phyloP scores from a whole-genome alignment of 164 flowering plant genomes.

The Vitis vinifera region DNA sequence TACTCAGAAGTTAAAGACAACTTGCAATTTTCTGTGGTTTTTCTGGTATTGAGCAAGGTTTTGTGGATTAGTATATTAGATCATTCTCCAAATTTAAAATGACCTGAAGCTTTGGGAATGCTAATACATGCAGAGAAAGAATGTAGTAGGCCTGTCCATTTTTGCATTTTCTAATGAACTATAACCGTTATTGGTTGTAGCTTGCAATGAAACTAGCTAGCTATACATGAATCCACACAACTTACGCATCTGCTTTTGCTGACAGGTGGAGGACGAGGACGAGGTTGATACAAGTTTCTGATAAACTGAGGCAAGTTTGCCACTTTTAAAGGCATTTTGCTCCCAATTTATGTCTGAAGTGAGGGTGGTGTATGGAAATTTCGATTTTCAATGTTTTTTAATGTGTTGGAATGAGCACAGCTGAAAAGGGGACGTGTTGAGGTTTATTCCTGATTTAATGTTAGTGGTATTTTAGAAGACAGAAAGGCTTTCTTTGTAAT shows the following conservation, averaged over 20 bases:
- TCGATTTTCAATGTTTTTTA: background rate
- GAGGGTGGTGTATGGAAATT: background rate
- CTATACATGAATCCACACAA: no score
- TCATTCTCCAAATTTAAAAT: background rate
- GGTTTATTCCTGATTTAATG: no score
- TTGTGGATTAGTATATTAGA: no score
- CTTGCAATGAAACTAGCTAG: no score
- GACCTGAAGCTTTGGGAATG: background rate
- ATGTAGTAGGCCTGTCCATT: no score
- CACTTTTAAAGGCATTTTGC: conserved; percentile 25
- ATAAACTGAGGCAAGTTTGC: conserved; percentile 14
- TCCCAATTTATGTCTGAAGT: conserved; percentile 4
- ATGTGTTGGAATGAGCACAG: background rate
- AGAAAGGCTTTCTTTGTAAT: no score
- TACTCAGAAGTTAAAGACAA: background rate
- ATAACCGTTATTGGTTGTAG: no score
- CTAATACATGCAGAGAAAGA: background rate
- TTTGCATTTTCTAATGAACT: no score
- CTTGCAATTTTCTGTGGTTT: no score
- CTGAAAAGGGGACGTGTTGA: background rate
- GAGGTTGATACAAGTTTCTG: conserved; percentile 31
- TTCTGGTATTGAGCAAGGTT: no score
- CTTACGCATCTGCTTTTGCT: background rate
- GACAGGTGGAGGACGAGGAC: conserved; percentile 67
- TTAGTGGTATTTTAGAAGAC: no score